These are phyloP conservation scores for Penicillium cinerascens DNA, from an alignment of 495 filamentous ascomycete species.

Conservation along the genomic window DNA sequence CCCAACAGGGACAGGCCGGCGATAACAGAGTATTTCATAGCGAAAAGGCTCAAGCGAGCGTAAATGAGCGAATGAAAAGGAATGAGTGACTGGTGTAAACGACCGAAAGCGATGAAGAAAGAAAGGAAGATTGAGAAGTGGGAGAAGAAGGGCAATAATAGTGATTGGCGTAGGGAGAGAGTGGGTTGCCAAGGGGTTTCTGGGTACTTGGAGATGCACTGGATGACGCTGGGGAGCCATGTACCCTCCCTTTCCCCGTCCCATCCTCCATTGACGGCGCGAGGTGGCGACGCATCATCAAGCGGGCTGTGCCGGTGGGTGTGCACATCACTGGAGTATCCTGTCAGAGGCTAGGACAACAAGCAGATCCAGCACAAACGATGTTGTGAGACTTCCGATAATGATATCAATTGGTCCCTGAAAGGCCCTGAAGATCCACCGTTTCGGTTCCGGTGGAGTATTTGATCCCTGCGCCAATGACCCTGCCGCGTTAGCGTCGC, in stretches of 20 bases:
- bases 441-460: conserved; percentile 1
- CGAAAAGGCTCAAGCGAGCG: conserved; percentile 9
- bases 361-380: not conserved
- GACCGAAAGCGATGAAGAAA: conserved; percentile 4
- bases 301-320: conserved; percentile 18
- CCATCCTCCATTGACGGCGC: not conserved
- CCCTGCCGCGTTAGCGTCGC: not conserved
- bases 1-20: conserved; percentile 49
- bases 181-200: not conserved
- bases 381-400: not conserved
- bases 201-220: not conserved
- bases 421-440: not conserved
- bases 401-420: not conserved
- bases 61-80: conserved; percentile 8
- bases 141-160: conserved; percentile 15
- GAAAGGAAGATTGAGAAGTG: conserved; percentile 3
- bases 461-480: not conserved
- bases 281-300: conserved; percentile 20
- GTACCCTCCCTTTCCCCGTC: not conserved
- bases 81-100: conserved; percentile 13
- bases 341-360: not conserved
- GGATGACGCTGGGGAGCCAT: not conserved
- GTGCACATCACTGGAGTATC: conserved; percentile 11
- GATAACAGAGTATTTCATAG: conserved; percentile 46
- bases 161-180: conserved; percentile 3